Evolutionary conservation across 2,329 filamentous ascomycete species (phyloP).

Genomic region (Aureobasidium subglaciale): DNA sequence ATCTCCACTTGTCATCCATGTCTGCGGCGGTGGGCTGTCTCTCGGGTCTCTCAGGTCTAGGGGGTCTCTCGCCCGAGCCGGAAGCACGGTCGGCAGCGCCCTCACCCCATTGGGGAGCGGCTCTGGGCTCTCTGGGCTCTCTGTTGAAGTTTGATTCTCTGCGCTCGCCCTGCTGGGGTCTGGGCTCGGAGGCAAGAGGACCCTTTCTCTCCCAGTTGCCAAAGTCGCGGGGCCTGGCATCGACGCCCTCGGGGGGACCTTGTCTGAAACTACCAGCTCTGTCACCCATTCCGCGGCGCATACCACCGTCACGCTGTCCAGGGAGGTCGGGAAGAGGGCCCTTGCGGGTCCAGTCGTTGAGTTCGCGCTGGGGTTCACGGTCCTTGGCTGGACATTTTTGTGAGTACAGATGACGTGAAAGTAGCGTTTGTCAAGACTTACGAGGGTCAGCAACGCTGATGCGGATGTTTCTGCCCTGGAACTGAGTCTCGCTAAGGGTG

Average conservation of each 20-base stretch:
- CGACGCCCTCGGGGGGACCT: slow-evolving; percentile 54
- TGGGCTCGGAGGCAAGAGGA: slow-evolving; percentile 64
- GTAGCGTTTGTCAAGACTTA: slow-evolving; percentile 48
- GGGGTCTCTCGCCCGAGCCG: slow-evolving; percentile 64
- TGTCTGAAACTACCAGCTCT: slow-evolving; percentile 45
- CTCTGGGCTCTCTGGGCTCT: slow-evolving; percentile 31
- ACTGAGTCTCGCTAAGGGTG: slow-evolving; percentile 68
- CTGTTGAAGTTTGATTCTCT: slow-evolving; percentile 9
- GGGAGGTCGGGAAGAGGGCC: slow-evolving; percentile 76
- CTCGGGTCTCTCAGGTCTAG: slow-evolving; percentile 44
- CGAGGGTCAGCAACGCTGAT: slow-evolving; percentile 96
- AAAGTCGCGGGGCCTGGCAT: slow-evolving; percentile 73
- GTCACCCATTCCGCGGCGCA: slow-evolving; percentile 47
- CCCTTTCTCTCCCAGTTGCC: slow-evolving; percentile 93
- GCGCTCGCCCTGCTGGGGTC: slow-evolving; percentile 4
- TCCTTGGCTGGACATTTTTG: slow-evolving; percentile 63
- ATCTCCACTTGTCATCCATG: slow-evolving; percentile 87
- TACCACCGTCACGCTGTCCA: slow-evolving; percentile 37
- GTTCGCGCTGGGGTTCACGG: slow-evolving; percentile 70
- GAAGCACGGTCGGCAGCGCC: slow-evolving; percentile 49
- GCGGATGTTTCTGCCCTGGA: slow-evolving; percentile 83
- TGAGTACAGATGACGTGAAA: not conserved
- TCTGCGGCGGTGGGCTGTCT: slow-evolving; percentile 80
- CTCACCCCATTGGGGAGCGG: slow-evolving; percentile 70
- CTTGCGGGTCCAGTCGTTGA: slow-evolving; percentile 88